phyloP scores from a whole-genome alignment of 1,284 basidiomycete species.

The Sporisorium scitamineum region DNA sequence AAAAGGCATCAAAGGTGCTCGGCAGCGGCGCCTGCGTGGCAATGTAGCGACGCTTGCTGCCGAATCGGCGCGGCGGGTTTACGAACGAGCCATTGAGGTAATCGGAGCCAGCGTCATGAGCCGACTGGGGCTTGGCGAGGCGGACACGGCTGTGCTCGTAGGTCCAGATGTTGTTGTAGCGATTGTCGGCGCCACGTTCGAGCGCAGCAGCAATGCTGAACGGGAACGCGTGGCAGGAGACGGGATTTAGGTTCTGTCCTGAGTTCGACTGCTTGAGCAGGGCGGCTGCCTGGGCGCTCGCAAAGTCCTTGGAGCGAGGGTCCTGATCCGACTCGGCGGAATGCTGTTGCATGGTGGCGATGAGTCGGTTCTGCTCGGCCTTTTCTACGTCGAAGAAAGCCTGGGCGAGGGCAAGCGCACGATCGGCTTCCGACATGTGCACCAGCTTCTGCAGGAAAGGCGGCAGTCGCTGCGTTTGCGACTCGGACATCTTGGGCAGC shows the following conservation, averaged over 20 bases:
- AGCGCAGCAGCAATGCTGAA: slow-evolving; percentile 96
- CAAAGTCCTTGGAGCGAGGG: slow-evolving; percentile 46
- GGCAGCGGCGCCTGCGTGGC: slow-evolving; percentile 95
- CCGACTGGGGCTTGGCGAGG: slow-evolving; percentile 35
- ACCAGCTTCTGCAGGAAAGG: slow-evolving; percentile 84
- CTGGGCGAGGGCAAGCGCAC: slow-evolving; percentile 84
- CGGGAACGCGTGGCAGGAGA: slow-evolving; percentile 72
- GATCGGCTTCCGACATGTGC: slow-evolving; percentile 72
- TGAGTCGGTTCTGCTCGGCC: slow-evolving; percentile 87
- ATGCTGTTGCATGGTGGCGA: slow-evolving; percentile 92
- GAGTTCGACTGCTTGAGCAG: slow-evolving; percentile 21
- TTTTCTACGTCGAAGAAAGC: slow-evolving; percentile 91
- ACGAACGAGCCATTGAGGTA: slow-evolving; percentile 67
- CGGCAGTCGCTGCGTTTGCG: slow-evolving; percentile 75
- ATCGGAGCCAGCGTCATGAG: slow-evolving; percentile 52
- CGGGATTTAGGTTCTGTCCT: slow-evolving; percentile 13
- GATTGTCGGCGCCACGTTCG: slow-evolving; percentile 92
- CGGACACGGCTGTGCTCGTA: slow-evolving; percentile 80
- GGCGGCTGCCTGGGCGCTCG: slow-evolving; percentile 24
- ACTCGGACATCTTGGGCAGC: slow-evolving; percentile 43
- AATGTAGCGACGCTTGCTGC: slow-evolving; percentile 78
- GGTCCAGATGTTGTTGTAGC: slow-evolving; percentile 91
- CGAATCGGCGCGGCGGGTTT: slow-evolving; percentile 53
- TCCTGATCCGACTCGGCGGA: slow-evolving; percentile 71
- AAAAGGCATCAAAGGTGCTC: slow-evolving; percentile 90